A percentile compares a stretch with the other conserved stretches of the same genome.
Evolutionary conservation across 2,329 filamentous ascomycete genomes (phyloP).

Genomic region (Macrophomina tecta): DNA sequence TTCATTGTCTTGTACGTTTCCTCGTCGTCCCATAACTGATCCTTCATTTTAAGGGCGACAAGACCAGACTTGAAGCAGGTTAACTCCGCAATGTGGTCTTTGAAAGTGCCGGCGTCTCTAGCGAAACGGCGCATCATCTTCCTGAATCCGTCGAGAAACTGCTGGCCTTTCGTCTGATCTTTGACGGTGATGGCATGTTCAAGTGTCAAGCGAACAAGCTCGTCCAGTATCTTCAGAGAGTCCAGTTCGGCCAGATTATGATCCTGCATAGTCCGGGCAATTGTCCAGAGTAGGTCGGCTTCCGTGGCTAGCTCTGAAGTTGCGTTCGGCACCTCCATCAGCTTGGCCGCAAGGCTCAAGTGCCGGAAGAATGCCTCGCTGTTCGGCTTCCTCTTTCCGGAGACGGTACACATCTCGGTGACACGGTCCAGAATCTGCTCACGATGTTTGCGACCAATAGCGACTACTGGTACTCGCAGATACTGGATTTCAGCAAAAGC

Average conservation of each 20-base stretch:
- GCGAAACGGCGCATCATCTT: slow-evolving; percentile 32
- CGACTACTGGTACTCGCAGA: slow-evolving; percentile 35
- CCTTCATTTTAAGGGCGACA: slow-evolving; percentile 2
- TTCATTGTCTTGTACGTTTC: slow-evolving; percentile 28
- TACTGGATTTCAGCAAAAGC: slow-evolving; percentile 33
- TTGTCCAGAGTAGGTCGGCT: slow-evolving; percentile 15
- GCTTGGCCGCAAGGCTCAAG: slow-evolving; percentile 33
- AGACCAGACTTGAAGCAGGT: slow-evolving; percentile 26
- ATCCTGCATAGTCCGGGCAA: slow-evolving; percentile 21
- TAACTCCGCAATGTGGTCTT: slow-evolving; percentile 19
- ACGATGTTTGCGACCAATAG: slow-evolving; percentile 40
- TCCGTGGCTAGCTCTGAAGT: slow-evolving; percentile 38
- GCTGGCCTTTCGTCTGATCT: slow-evolving; percentile 41
- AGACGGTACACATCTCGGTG: slow-evolving; percentile 32
- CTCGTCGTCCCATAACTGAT: slow-evolving; percentile 20
- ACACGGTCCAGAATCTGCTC: slow-evolving; percentile 41
- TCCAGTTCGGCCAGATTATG: background rate
- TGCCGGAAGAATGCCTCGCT: slow-evolving; percentile 21
- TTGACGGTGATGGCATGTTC: slow-evolving; percentile 42
- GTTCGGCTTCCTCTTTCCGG: slow-evolving; percentile 15
- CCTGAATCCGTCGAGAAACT: slow-evolving; percentile 39
- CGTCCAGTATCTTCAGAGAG: slow-evolving; percentile 35
- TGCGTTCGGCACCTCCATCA: slow-evolving; percentile 45
- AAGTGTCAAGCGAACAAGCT: slow-evolving; percentile 37
- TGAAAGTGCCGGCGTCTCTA: slow-evolving; percentile 8